Percentiles rank a stretch among this genome's conserved stretches.
phyloP scores from a whole-genome alignment of 1,284 basidiomycete species.

The Apiotrichum gracile region DNA sequence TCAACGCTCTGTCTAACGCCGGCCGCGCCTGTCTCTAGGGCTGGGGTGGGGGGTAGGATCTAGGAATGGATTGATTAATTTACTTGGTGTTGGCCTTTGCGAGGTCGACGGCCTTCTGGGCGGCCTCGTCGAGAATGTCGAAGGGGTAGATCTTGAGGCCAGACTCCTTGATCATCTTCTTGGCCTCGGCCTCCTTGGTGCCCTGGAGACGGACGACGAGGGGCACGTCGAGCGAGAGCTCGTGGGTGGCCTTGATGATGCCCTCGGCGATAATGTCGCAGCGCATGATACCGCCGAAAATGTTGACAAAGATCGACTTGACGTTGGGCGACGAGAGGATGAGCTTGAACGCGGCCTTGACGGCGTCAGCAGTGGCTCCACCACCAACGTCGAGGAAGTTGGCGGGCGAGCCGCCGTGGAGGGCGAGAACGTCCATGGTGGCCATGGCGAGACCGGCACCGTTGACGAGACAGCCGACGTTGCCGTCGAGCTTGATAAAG shows the following conservation, averaged over 20 bases:
- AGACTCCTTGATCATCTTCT: conserved; percentile 85
- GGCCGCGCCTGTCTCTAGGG: background rate
- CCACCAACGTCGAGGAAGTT: conserved; percentile 97
- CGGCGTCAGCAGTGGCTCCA: conserved; percentile 94
- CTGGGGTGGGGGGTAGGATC: background rate
- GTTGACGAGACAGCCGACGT: conserved; percentile 96
- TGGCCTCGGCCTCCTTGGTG: conserved; percentile 93
- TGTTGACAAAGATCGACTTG: conserved; percentile 99
- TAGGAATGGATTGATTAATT: background rate
- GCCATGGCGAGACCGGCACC: conserved; percentile 99
- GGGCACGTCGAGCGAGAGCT: conserved; percentile 78
- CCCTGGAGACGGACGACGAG: conserved; percentile 93
- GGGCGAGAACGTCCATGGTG: conserved; percentile 96
- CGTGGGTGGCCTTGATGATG: conserved; percentile 95
- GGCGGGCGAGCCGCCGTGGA: conserved; percentile 93
- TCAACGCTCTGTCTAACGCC: background rate
- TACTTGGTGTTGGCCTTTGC: conserved; percentile 43
- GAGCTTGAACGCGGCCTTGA: conserved; percentile 99
- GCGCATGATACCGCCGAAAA: conserved; percentile 89
- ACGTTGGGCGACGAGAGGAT: conserved; percentile 84
- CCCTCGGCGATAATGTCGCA: conserved; percentile 95
- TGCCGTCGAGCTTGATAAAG: conserved; percentile 99
- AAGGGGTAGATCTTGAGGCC: conserved; percentile 74
- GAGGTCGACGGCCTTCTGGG: conserved; percentile 73
- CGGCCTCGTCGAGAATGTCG: conserved; percentile 54